These are phyloP conservation scores for Inonotus obliquus DNA, from an alignment of 1,284 basidiomycete species.

Conservation along the genomic window DNA sequence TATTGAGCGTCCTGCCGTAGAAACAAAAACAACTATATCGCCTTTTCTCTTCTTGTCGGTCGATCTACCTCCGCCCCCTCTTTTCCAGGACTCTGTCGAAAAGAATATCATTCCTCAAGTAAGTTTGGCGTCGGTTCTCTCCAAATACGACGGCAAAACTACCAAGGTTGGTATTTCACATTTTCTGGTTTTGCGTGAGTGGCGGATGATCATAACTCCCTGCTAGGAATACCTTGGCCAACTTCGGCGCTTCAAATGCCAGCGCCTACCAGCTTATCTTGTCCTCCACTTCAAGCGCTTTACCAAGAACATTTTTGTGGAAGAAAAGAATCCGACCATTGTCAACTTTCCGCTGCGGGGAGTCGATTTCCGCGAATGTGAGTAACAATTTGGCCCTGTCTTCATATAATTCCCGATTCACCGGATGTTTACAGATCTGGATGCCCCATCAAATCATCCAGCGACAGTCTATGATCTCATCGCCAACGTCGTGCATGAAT, in stretches of 20 bases:
- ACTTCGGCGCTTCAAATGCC: conserved; percentile 85
- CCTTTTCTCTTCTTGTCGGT: conserved; percentile 95
- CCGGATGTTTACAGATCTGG: conserved; percentile 57
- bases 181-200: conserved; percentile 15
- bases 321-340: conserved; percentile 98
- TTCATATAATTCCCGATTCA: conserved; percentile 15
- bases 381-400: conserved; percentile 30
- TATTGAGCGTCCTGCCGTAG: conserved; percentile 36
- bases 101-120: conserved; percentile 99
- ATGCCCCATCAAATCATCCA: conserved; percentile 54
- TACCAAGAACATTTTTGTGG: conserved; percentile 96
- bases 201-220: background rate
- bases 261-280: conserved; percentile 85
- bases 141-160: conserved; percentile 92
- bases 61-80: conserved; percentile 91
- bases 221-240: conserved; percentile 79
- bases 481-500: conserved; percentile 93
- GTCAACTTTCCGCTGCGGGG: conserved; percentile 95
- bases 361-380: conserved; percentile 87
- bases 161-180: conserved; percentile 59
- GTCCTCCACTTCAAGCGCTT: conserved; percentile 97
- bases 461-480: conserved; percentile 88
- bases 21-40: conserved; percentile 80
- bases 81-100: conserved; percentile 93
- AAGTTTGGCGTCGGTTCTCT: conserved; percentile 84